phyloP scores from a whole-genome alignment of 352 stramenopile genomes.

The Globisporangium carolinianum region DNA sequence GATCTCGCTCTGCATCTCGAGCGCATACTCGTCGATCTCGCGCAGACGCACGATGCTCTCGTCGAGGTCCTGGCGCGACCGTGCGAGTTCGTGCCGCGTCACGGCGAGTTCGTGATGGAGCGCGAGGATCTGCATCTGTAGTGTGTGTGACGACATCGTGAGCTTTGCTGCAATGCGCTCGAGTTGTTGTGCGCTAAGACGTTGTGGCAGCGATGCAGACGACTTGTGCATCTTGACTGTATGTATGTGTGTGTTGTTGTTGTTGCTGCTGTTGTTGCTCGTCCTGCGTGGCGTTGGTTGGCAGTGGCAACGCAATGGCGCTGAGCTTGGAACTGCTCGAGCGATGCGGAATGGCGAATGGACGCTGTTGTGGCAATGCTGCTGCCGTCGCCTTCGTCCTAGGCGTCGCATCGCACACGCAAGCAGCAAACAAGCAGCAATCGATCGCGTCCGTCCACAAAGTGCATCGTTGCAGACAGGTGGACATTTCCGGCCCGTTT shows the following conservation, averaged over 20 bases:
- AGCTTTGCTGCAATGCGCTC: constrained; percentile 44
- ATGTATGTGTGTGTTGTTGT: neutral
- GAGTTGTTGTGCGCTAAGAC: constrained; percentile 19
- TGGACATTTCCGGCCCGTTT: too few species aligned
- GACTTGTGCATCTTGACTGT: constrained; percentile 5
- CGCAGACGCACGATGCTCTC: constrained; percentile 43
- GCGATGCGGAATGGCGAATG: too few species aligned
- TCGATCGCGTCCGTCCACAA: too few species aligned
- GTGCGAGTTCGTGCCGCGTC: constrained; percentile 30
- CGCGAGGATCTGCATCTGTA: constrained; percentile 31
- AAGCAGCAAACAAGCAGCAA: too few species aligned
- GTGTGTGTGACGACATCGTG: constrained; percentile 32
- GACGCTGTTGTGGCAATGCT: too few species aligned
- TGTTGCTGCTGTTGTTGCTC: neutral
- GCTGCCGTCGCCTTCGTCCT: too few species aligned
- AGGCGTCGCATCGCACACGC: too few species aligned
- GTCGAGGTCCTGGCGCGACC: constrained; percentile 43
- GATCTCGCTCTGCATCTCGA: constrained; percentile 42
- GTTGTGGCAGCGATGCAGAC: neutral
- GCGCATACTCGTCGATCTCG: constrained; percentile 60
- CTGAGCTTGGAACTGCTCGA: too few species aligned
- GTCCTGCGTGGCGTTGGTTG: too few species aligned
- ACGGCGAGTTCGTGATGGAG: constrained; percentile 26
- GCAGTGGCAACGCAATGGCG: too few species aligned
- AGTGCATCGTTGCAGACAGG: too few species aligned